Evolutionary conservation across 257 asterid species (phyloP), one percentile per base, ranked within the genome.

Genomic region (Linderniella brevidens): DNA sequence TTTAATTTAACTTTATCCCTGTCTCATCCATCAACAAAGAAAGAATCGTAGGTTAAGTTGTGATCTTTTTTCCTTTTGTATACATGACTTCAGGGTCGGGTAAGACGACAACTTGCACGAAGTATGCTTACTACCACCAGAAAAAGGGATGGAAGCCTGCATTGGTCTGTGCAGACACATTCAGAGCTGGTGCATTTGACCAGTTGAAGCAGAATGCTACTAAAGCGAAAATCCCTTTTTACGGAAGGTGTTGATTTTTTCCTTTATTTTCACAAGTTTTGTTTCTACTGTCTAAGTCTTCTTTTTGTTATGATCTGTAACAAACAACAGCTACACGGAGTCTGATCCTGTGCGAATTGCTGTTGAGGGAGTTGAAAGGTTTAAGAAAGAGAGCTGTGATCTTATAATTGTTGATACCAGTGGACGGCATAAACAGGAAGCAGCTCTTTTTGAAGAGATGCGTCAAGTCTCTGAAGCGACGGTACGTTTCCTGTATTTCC

Each of bases 381-480:
- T 85, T 60, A 79, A 79, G 79, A 75, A 81, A 64, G 94, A 85
- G 59, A 85, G 75, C 54, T 82, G 86, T 64, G 99, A 90, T 68
- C 86, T 90, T 13, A 90, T 90, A 53, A 85, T 90, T 58, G 81
- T 90, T 66, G 99, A 90, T 48, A 90, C 94, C 47, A 85, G 99
- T 67, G 96, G 99, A 60, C 94, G 98, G 57, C 99, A 90, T 83
- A 90, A 90, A 70, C 99, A 85, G 63, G 99, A 90, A 72, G 94
- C 73, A 18, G 71, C 93, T 58, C 93, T 81, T 57, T 85, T 90
- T 72, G 96, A 90, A 67, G 99, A 90, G 77, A 90, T 90, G 99
- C 92, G 96, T 36, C 94, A 90, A 85, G 92, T 90, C 61, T 73
- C 94, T 41, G 96, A 85, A 79, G 94, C 96, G 58, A 71, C 93